Evolutionary conservation across 306 rosid genomes (phyloP).

Genomic region (Cicer pinnatifidum): DNA sequence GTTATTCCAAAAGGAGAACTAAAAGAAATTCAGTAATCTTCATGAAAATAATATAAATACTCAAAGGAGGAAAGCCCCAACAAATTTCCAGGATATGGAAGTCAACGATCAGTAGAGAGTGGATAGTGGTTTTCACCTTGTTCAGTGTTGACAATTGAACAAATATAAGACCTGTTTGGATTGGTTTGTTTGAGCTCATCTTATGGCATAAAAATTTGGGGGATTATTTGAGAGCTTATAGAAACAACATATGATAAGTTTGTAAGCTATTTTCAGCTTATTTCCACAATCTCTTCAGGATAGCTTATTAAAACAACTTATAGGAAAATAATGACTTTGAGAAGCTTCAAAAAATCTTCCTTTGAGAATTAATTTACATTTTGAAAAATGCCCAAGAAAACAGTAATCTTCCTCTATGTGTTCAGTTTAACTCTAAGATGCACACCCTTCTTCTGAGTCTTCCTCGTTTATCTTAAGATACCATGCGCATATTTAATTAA

Average conservation of each 20-base stretch:
- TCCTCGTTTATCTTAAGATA: neutral
- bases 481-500: neutral
- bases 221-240: no score
- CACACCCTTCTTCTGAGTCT: neutral
- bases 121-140: slow-evolving; percentile 2
- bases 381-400: slow-evolving; percentile 11
- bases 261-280: no score
- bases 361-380: slow-evolving; percentile 16
- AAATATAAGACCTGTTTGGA: neutral
- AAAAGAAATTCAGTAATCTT: slow-evolving; percentile 19
- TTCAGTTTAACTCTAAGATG: neutral
- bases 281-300: no score
- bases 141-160: neutral
- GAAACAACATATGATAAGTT: no score
- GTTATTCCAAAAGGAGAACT: neutral
- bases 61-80: slow-evolving; percentile 1
- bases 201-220: no score
- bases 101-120: neutral
- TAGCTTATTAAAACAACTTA: no score
- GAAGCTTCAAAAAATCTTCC: slow-evolving; percentile 28
- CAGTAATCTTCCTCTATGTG: neutral
- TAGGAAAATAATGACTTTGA: neutral
- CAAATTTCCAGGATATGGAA: slow-evolving; percentile 20
- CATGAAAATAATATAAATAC: slow-evolving; percentile 18
- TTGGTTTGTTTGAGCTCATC: no score